These are phyloP conservation scores for Mortierella antarctica DNA, from an alignment of 192 early-diverging fungal species.

Conservation along the genomic window DNA sequence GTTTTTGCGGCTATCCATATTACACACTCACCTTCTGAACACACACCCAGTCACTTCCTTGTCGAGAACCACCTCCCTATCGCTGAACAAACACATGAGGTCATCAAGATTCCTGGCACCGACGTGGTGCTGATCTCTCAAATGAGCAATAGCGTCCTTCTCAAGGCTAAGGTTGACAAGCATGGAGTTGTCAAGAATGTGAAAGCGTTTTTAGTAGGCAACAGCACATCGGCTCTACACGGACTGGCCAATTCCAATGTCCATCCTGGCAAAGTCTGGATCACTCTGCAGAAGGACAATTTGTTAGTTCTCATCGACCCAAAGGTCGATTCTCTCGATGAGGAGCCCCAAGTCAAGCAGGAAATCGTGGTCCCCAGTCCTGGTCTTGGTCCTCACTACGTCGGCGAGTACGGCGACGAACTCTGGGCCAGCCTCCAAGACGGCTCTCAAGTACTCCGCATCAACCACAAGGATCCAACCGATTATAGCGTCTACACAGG, in stretches of 20 bases:
- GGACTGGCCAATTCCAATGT: slow-evolving; percentile 10
- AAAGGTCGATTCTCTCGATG: neutral
- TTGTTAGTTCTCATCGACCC: slow-evolving; percentile 25
- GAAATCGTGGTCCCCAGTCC: slow-evolving; percentile 13
- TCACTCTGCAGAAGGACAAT: slow-evolving; percentile 28
- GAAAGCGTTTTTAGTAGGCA: slow-evolving; percentile 3
- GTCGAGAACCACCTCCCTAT: slow-evolving; percentile 30
- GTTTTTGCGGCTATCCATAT: slow-evolving; percentile 4
- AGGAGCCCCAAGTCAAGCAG: neutral
- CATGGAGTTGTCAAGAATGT: neutral
- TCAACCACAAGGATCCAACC: slow-evolving; percentile 12
- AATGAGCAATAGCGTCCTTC: slow-evolving; percentile 27
- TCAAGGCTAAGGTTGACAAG: slow-evolving; percentile 28
- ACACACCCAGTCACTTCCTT: neutral
- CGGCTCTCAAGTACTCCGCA: slow-evolving; percentile 16
- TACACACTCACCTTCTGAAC: neutral
- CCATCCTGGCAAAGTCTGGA: slow-evolving; percentile 22
- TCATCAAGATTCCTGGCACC: slow-evolving; percentile 7
- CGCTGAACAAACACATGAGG: slow-evolving; percentile 29
- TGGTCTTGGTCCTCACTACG: slow-evolving; percentile 33
- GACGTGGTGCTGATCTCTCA: slow-evolving; percentile 32
- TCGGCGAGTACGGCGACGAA: slow-evolving; percentile 28
- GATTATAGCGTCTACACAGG: slow-evolving; percentile 12
- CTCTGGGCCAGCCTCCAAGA: slow-evolving; percentile 35
- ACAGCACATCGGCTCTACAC: slow-evolving; percentile 13